Conservation (phyloP, 2,329 filamentous ascomycete species). For the Triangularia verruculosa region DNA sequence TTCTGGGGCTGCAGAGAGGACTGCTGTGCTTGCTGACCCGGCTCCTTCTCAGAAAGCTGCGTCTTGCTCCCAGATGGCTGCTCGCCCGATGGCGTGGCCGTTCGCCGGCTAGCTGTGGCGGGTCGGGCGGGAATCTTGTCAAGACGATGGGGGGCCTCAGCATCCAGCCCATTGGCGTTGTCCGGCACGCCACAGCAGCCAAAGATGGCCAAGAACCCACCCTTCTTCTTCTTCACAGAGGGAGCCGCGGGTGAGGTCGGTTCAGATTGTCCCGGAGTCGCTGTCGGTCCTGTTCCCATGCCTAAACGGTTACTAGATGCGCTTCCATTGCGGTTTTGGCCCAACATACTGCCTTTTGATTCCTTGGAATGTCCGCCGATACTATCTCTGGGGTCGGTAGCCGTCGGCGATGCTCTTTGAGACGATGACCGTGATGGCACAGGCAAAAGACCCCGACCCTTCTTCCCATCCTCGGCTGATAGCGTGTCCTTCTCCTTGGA, state of each 20-base stretch:
- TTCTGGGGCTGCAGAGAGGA: slow-evolving; percentile 36
- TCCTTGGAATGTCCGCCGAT: slow-evolving; percentile 63
- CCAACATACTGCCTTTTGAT: slow-evolving; percentile 62
- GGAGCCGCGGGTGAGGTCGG: slow-evolving; percentile 50
- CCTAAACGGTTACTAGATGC: slow-evolving; percentile 62
- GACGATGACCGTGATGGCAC: slow-evolving; percentile 63
- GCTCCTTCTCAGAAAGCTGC: slow-evolving; percentile 50
- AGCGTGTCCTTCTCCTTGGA: slow-evolving; percentile 44
- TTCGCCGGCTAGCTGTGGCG: slow-evolving; percentile 52
- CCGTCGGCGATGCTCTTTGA: slow-evolving; percentile 56
- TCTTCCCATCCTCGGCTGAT: slow-evolving; percentile 47
- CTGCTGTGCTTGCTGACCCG: slow-evolving; percentile 32
- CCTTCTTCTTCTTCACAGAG: slow-evolving; percentile 54
- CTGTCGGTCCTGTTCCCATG: slow-evolving; percentile 51
- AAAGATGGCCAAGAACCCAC: slow-evolving; percentile 56
- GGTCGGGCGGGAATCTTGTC: slow-evolving; percentile 55
- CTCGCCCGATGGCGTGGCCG: slow-evolving; percentile 49
- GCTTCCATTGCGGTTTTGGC: slow-evolving; percentile 63
- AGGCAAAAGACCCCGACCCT: slow-evolving; percentile 52
- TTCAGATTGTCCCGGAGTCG: slow-evolving; percentile 48
- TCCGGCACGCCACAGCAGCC: slow-evolving; percentile 66
- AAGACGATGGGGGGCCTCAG: slow-evolving; percentile 57
- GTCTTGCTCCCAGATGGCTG: slow-evolving; percentile 42
- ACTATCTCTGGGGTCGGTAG: slow-evolving; percentile 60
- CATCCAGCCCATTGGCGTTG: slow-evolving; percentile 52